A percentile compares a stretch with the other conserved stretches of the same genome.
Conservation (phyloP, 768 basidiomycete species). For the Lactarius vividus region DNA sequence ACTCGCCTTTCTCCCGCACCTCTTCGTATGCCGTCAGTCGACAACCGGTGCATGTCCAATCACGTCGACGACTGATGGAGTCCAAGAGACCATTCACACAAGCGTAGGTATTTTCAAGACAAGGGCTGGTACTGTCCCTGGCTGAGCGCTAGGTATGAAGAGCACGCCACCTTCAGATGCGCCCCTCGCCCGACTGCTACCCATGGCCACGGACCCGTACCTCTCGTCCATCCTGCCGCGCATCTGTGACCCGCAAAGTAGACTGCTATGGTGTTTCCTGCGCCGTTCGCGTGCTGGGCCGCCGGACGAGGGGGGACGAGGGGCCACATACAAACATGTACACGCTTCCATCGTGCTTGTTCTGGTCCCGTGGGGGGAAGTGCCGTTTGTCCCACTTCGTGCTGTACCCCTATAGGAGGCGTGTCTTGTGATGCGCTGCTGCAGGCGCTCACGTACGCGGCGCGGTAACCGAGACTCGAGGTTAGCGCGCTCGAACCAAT, state of each 20-base stretch:
- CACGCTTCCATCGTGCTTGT: no score
- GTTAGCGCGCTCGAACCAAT: no score
- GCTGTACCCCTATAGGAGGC: not conserved
- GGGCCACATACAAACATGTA: no score
- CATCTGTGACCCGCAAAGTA: not conserved
- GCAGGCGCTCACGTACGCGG: no score
- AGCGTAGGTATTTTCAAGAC: slow-evolving; percentile 96
- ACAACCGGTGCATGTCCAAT: no score
- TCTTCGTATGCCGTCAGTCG: not conserved
- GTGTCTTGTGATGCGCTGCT: no score
- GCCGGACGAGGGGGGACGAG: no score
- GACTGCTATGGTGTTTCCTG: not conserved
- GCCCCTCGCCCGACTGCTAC: not conserved
- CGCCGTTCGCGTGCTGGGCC: no score
- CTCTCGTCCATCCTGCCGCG: not conserved
- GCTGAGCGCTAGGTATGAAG: slow-evolving; percentile 47
- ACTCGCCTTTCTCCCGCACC: not conserved
- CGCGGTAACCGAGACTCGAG: no score
- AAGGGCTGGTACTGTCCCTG: slow-evolving; percentile 98
- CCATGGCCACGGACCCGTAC: not conserved
- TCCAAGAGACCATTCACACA: slow-evolving; percentile 91
- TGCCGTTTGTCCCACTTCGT: no score
- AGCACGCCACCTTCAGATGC: not conserved
- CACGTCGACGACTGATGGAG: no score
- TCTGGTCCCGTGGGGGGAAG: no score